Percentiles rank a stretch among this genome's conserved stretches.
Conservation (phyloP, 371 early-diverging fungal genomes). For the Mucor ambiguus region DNA sequence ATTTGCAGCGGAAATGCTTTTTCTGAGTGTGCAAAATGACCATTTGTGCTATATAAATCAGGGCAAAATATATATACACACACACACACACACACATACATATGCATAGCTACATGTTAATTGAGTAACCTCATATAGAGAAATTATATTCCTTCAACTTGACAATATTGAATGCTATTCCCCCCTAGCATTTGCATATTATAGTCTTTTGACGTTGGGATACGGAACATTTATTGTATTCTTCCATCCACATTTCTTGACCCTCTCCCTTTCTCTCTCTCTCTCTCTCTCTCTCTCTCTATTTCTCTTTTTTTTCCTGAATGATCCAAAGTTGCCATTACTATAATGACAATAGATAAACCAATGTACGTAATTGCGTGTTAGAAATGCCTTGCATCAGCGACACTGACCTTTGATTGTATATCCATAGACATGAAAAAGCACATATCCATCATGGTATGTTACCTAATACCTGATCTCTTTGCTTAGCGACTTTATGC, state of each 20-base stretch:
- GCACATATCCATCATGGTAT: constrained; percentile 8
- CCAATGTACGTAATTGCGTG: constrained; percentile 2
- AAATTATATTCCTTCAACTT: background rate
- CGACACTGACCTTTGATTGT: background rate
- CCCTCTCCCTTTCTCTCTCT: background rate
- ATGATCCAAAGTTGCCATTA: background rate
- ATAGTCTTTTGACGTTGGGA: background rate
- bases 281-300: background rate
- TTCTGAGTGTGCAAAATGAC: background rate
- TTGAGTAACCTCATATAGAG: constrained; percentile 3
- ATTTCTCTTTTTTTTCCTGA: background rate
- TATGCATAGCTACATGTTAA: background rate
- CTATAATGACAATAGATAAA: constrained; percentile 4
- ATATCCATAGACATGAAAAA: background rate
- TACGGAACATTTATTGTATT: constrained; percentile 16
- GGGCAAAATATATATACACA: background rate
- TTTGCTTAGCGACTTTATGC: background rate
- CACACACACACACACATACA: background rate
- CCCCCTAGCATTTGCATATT: constrained; percentile 14
- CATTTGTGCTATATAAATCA: background rate
- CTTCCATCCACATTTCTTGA: constrained; percentile 1
- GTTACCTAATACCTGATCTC: background rate
- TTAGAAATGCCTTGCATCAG: background rate
- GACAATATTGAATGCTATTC: background rate
- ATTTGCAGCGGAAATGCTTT: background rate